Evolutionary conservation across 441 rosid species (phyloP), one percentile per base, ranked within the genome.

Genomic region (Iberis amara): DNA sequence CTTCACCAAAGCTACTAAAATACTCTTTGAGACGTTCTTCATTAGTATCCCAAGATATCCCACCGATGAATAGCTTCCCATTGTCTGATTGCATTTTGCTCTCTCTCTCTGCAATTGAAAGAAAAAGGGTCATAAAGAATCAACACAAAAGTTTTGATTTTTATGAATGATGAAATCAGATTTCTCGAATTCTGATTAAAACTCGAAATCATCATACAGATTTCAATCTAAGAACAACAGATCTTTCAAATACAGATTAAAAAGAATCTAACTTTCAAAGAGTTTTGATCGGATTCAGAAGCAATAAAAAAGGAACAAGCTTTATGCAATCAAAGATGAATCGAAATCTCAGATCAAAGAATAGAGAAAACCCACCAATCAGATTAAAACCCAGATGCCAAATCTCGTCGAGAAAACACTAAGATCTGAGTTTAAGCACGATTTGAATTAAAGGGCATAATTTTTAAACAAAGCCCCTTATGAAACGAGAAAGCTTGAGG

Each of bases 41-140:
- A 75, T 83, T 68, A 46, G 98, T 88, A 72, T 89, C 96, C 98
- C 98, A 92, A n/a, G 98, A 88, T 61, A 92, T 83, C 40, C 96
- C 98, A 45, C 98, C 98, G 23, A 92, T 76, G 73, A 92, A 92
- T 43, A 92, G 71, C 73, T 92, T 92, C 3, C 98, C 98, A 82
- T 61, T 70, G 51, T 81, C 95, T 14, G 92, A 76, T 76, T 79
- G 82, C 95, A 83, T 88, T 68, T 73, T 18, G 21, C 21, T 78
- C 30, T 26, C 6, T n/a, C 1, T 11, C 64, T 55, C 74, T 69
- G 42, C 69, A 52, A 7, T 7, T 2, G 4, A 31, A 31, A 2
- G 1, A 7, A 31, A 2, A 31, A 5, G 3, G 8, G 10, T 31
- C 9, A 6, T 1, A 31, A 30, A 31, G 35, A 8, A 31, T 31